These are phyloP conservation scores for Blastomyces gilchristii DNA, from an alignment of 2,329 filamentous ascomycete genomes.

Conservation along the genomic window DNA sequence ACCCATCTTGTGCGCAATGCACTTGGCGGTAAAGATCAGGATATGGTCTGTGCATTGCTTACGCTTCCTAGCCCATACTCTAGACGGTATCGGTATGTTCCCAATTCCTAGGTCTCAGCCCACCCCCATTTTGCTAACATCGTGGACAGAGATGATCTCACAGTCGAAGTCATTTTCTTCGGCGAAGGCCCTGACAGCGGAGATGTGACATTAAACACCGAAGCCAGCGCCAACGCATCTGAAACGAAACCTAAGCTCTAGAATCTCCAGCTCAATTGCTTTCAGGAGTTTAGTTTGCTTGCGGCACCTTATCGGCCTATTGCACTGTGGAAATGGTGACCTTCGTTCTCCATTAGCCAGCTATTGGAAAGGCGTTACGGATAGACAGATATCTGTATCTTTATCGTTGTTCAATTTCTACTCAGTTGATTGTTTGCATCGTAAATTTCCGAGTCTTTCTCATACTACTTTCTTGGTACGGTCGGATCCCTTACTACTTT, in stretches of 20 bases:
- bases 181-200: constrained; percentile 68
- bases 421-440: neutral
- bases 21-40: constrained; percentile 81
- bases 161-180: constrained; percentile 98
- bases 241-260: constrained; percentile 42
- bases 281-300: neutral
- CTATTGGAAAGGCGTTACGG: neutral
- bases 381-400: neutral
- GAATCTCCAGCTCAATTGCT: constrained; percentile 7
- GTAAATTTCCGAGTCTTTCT: neutral
- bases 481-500: neutral
- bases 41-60: constrained; percentile 85
- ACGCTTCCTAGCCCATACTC: constrained; percentile 88
- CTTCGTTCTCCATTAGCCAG: neutral
- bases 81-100: constrained; percentile 68
- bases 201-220: constrained; percentile 70
- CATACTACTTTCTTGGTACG: neutral
- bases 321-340: neutral
- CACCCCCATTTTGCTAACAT: constrained; percentile 12
- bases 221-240: constrained; percentile 60
- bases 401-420: neutral
- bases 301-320: neutral
- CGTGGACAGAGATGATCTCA: constrained; percentile 69
- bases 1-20: constrained; percentile 94
- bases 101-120: neutral